These are phyloP conservation scores for Apiotrichum siamense DNA, from an alignment of 1,284 basidiomycete genomes.

Conservation along the genomic window DNA sequence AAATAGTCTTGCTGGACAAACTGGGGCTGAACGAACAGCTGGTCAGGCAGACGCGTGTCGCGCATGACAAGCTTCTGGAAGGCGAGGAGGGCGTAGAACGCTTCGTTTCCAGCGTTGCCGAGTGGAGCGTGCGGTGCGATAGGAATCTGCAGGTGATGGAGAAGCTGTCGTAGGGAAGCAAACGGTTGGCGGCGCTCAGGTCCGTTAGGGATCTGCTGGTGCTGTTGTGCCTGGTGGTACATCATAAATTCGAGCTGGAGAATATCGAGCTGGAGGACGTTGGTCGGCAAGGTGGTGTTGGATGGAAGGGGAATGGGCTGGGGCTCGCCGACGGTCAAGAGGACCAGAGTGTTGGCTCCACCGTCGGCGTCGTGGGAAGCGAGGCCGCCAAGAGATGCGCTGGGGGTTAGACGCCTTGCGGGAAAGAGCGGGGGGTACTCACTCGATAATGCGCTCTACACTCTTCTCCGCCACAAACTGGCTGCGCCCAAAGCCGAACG, in stretches of 20 bases:
- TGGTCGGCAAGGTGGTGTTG: slow-evolving; percentile 57
- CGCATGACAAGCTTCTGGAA: slow-evolving; percentile 48
- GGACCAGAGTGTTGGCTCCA: slow-evolving; percentile 62
- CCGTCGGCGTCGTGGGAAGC: slow-evolving; percentile 72
- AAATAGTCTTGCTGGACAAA: slow-evolving; percentile 12
- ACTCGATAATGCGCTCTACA: slow-evolving; percentile 63
- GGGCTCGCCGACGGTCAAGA: slow-evolving; percentile 62
- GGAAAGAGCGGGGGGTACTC: slow-evolving; percentile 14
- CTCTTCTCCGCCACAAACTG: slow-evolving; percentile 63
- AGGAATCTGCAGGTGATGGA: slow-evolving; percentile 44
- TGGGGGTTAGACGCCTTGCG: slow-evolving; percentile 9
- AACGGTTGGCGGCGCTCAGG: slow-evolving; percentile 35
- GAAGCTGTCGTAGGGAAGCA: slow-evolving; percentile 31
- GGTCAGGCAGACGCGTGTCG: slow-evolving; percentile 37
- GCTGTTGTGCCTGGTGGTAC: slow-evolving; percentile 37
- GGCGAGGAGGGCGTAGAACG: slow-evolving; percentile 46
- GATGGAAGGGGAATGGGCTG: slow-evolving; percentile 26
- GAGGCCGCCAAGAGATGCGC: slow-evolving; percentile 61
- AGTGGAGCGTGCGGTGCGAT: slow-evolving; percentile 41
- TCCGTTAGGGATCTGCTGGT: slow-evolving; percentile 29
- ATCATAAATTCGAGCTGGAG: slow-evolving; percentile 38
- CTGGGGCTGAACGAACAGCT: slow-evolving; percentile 24
- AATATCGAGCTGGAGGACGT: slow-evolving; percentile 65
- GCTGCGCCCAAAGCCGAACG: slow-evolving; percentile 62
- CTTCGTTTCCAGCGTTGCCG: slow-evolving; percentile 48